These are phyloP conservation scores for Ophiosphaerella herpotricha DNA, from an alignment of 2,329 filamentous ascomycete genomes.

Conservation along the genomic window DNA sequence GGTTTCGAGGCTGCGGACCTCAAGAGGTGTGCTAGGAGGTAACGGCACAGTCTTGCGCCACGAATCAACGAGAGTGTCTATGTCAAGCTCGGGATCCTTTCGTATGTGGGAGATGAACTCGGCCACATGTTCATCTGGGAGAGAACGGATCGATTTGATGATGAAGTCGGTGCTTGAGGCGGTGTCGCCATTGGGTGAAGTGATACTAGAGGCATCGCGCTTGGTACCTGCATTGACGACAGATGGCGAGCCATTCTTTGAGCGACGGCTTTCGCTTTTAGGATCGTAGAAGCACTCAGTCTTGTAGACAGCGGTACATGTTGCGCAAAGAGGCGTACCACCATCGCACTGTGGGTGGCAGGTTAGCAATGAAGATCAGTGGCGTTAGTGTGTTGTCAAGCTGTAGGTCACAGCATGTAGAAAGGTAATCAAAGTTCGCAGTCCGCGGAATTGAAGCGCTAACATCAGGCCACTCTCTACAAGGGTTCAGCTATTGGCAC, in stretches of 20 bases:
- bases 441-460: constrained; percentile 26
- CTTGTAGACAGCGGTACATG: constrained; percentile 57
- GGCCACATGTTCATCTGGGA: constrained; percentile 52
- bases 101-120: constrained; percentile 51
- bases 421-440: not conserved
- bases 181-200: constrained; percentile 11
- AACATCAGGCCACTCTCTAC: constrained; percentile 8
- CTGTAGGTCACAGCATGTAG: not conserved
- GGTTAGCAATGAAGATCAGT: constrained; percentile 17
- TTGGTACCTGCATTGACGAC: constrained; percentile 27
- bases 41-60: constrained; percentile 47
- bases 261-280: constrained; percentile 54
- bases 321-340: constrained; percentile 54
- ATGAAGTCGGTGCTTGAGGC: constrained; percentile 43
- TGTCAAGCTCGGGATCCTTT: constrained; percentile 46
- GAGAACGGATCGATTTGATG: constrained; percentile 49
- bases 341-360: constrained; percentile 54
- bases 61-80: constrained; percentile 47
- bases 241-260: constrained; percentile 38
- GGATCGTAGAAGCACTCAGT: constrained; percentile 57
- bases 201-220: constrained; percentile 31
- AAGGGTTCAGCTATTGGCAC: not conserved
- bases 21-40: constrained; percentile 28
- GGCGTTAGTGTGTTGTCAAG: constrained; percentile 1
- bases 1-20: constrained; percentile 37